phyloP scores from a whole-genome alignment of 345 rosid species.

The Clausena lansium region DNA sequence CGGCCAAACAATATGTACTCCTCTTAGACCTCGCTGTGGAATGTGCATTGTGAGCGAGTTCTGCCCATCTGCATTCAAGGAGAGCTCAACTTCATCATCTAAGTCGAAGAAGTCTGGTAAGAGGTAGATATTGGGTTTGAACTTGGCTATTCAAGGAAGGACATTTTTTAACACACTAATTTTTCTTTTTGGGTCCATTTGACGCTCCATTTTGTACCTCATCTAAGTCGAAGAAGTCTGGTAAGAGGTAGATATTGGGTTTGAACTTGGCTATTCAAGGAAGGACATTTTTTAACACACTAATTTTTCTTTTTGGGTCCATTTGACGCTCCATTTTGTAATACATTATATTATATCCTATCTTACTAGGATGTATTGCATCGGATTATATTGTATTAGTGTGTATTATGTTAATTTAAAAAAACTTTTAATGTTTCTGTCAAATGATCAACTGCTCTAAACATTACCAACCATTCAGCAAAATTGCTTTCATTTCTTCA shows the following conservation, averaged over 20 bases:
- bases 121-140: constrained; percentile 30
- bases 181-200: not conserved
- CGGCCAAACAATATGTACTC: constrained; percentile 89
- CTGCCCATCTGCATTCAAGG: constrained; percentile 92
- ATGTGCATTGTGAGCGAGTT: constrained; percentile 52
- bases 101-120: constrained; percentile 41
- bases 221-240: constrained; percentile 46
- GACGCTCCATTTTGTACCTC: too few relatives aligned
- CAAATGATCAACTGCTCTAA: not conserved
- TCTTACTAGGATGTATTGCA: too few relatives aligned
- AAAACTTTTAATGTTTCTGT: not conserved
- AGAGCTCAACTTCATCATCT: constrained; percentile 48
- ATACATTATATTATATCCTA: too few relatives aligned
- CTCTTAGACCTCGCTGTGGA: constrained; percentile 73
- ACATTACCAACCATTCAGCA: not conserved
- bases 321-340: too few relatives aligned
- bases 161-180: not conserved
- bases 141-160: not conserved
- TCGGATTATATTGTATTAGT: too few relatives aligned
- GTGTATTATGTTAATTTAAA: not conserved
- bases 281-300: not conserved
- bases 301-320: not conserved
- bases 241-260: constrained; percentile 33
- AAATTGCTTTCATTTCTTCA: not conserved
- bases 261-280: not conserved